phyloP scores from a whole-genome alignment of 2,329 filamentous ascomycete species.

The Diaporthe caulivora region DNA sequence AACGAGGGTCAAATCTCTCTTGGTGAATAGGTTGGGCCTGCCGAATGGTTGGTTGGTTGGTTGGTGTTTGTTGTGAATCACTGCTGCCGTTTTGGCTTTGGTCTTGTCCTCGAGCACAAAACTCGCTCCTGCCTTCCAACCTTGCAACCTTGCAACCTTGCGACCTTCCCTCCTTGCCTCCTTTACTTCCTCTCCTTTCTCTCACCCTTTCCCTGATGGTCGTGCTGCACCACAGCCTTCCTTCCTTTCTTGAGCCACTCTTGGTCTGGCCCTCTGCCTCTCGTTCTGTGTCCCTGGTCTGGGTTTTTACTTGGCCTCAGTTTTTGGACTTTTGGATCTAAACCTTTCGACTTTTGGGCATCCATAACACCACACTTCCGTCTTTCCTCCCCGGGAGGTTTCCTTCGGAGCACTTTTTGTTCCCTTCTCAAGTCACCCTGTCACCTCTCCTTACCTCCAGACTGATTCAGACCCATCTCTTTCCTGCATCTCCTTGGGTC shows the following conservation, averaged over 20 bases:
- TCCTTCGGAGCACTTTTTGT: neutral
- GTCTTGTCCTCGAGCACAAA: neutral
- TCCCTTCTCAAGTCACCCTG: neutral
- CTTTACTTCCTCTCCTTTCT: neutral
- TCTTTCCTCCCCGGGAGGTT: neutral
- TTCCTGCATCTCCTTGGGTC: neutral
- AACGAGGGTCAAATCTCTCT: too few relatives aligned
- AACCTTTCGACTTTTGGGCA: neutral
- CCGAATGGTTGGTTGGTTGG: neutral
- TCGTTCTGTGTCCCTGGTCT: neutral
- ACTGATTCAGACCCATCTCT: neutral
- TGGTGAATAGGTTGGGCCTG: neutral
- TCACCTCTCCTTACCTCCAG: neutral
- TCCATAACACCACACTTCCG: neutral
- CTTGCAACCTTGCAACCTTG: neutral
- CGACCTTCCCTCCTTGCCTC: neutral
- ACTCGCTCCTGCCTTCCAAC: neutral
- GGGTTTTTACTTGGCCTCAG: neutral
- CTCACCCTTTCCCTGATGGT: neutral
- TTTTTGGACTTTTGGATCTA: conserved; percentile 25
- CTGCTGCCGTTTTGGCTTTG: neutral
- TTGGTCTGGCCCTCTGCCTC: neutral
- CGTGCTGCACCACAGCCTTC: neutral
- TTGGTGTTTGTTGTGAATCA: neutral
- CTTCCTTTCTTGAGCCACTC: neutral